Base-by-base conservation (phyloP, 768 basidiomycete genomes). In the Exidia glandulosa region DNA sequence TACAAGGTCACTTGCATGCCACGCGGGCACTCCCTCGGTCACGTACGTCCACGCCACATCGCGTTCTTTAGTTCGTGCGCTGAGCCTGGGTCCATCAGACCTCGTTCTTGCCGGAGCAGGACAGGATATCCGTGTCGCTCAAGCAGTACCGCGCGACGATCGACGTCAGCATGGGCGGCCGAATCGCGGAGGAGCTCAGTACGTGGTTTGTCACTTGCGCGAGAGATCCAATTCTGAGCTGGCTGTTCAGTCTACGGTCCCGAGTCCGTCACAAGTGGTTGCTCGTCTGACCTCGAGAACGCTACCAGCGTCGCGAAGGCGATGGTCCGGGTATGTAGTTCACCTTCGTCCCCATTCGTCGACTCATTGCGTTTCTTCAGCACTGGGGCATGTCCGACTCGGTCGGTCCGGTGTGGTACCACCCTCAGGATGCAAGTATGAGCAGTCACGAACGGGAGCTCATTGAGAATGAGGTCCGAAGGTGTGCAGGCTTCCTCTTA, bases 1-100 rank as follows among this genome's bases (percentile, higher is more conserved):
- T 94, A 98, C 73, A 96, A 96, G 76, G 95, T 98, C 33, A 98
- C 95, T 29, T 96, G 95, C 70, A 83, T 99, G 58, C 95, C 95
- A 41, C 88, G 96, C 66, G 96, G 96, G 30, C 89, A 95, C 69
- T 88, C 94, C 25, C 79, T 98, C 50, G 94, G 94, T 60, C 75
- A 88, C 65, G 90, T 92, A 75, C 64, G 86, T 81, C 61, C n/a
- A n/a, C n/a, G n/a, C n/a, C n/a, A n/a, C n/a, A n/a, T 61, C 54
- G 16, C 41, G 10, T 16, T 10, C 19, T 37, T 14, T 54, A 25
- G 27, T 14, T 10, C 16, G 14, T 48, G 31, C n/a, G 29, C 30
- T 34, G 27, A 9, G 13, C 1, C 30, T 58, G 10, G 36, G 41
- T 27, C 25, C 45, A 25, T 47, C 30, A 58, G 89, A 94, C 91